Base-by-base conservation (phyloP, 2,329 filamentous ascomycete species). In the Diaporthe batatas region DNA sequence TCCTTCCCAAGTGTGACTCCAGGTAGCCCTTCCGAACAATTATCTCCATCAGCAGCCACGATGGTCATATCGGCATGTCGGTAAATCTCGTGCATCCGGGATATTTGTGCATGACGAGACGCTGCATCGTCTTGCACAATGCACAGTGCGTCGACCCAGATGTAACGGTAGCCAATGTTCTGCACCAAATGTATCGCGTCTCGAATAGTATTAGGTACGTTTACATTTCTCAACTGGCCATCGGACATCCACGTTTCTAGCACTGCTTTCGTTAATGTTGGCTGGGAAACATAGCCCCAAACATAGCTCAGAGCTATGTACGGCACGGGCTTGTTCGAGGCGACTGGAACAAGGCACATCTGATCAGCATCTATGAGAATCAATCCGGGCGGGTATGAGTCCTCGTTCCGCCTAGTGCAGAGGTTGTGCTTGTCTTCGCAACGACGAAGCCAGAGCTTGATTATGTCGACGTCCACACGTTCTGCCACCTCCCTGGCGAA, bases 261-360 rank as follows among this genome's bases (percentile, higher is more conserved):
- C 47, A 58, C 70, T 29, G 55, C 36, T 12, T n/a, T 47, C 23
- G 47, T 44, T 39, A 70, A 29, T 10, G 36, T 49, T 4, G 67
- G 16, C 39, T 64, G 44, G 3, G 64, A 4, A 2, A 75, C 42
- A 55, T 77, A 72, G 0, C 81, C 81, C 81, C 80, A 82, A 0
- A 79, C 62, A 14, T 70, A 70, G n/a, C 67, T 70, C 51, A 70
- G 12, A 1, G 67, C 53, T 12, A 70, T 47, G 53, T 70, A 70
- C 11, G 10, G 44, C 3, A 65, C 29, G 29, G 44, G 29, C 3
- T 23, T 23, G n/a, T 18, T 2, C 12, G 62, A 3, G 18, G 14
- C 44, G 36, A 51, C 21, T 42, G 29, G 21, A 18, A 23, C 21
- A 3, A 65, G 44, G 32, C 62, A 51, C 62, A 65, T 51, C 16